Base-by-base conservation (phyloP, 495 filamentous ascomycete species). In the Glutinoglossum americanum region DNA sequence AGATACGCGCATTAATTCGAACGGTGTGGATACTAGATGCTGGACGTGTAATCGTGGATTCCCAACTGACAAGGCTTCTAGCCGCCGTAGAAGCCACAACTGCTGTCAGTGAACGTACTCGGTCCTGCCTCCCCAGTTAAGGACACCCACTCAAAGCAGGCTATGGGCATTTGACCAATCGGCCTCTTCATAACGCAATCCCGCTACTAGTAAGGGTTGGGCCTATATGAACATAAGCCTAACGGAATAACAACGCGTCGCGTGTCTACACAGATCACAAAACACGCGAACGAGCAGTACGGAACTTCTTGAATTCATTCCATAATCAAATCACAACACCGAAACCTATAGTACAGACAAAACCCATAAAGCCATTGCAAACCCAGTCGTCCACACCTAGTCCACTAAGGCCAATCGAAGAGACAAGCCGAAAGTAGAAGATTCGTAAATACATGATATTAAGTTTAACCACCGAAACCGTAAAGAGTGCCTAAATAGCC, bases 381-480 rank as follows among this genome's bases (percentile, higher is more conserved):
- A 56, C 9, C 39, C 54, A 27, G 19, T 25, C 54, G 41, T 45
- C 54, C n/a, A 56, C 49, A 27, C 49, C 32, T 17, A 33, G 23
- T 56, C 54, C 54, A 45, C 54, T 56, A 45, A 26, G 49, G 28
- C 49, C 49, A 25, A 53, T 53, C 28, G 10, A 56, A 56, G 19
- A n/a, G 32, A 56, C 32, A 33, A 41, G 35, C 37, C 41, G 25
- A 45, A 57, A 55, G 51, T 26, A 58, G 49, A 59, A 55, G 26
- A 51, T 39, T 37, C 45, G 39, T 53, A 53, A 53, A 45, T 3
- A 10, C 41, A 53, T 53, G 17, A 32, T 30, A 53, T 53, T 53
- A 53, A 9, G 23, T 41, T 78, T 88, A 97, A 77, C 90, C 90
- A 81, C 90, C 90, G 80, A 97, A 97, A 76, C 89, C 89, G 76